Conservation (phyloP, 2,329 filamentous ascomycete genomes). For the Septoria petroselini region DNA sequence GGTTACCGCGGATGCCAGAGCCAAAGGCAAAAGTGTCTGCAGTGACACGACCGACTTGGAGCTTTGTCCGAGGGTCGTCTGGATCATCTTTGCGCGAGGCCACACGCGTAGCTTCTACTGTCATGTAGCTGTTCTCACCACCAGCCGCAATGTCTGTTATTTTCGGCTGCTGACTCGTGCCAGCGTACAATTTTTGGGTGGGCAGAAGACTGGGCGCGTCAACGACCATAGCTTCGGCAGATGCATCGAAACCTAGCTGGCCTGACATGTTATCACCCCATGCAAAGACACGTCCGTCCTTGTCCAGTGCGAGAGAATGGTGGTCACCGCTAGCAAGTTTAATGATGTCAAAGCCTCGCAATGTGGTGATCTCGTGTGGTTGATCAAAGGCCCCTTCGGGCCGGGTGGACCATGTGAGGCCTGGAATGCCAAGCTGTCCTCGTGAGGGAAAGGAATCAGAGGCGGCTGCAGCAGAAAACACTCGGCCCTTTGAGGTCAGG, state of each 20-base stretch:
- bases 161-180: slow-evolving; percentile 59
- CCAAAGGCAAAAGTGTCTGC: slow-evolving; percentile 86
- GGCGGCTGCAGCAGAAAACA: slow-evolving; percentile 85
- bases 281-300: slow-evolving; percentile 71
- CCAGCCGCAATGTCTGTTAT: slow-evolving; percentile 81
- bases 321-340: slow-evolving; percentile 81
- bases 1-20: slow-evolving; percentile 74
- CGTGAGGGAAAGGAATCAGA: slow-evolving; percentile 72
- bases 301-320: slow-evolving; percentile 77
- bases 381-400: slow-evolving; percentile 76
- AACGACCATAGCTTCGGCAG: slow-evolving; percentile 58
- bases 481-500: slow-evolving; percentile 76
- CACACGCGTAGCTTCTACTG: slow-evolving; percentile 70
- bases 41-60: slow-evolving; percentile 56
- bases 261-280: slow-evolving; percentile 91
- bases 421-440: slow-evolving; percentile 84
- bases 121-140: slow-evolving; percentile 82
- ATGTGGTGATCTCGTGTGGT: slow-evolving; percentile 71
- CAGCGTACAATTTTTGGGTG: slow-evolving; percentile 68
- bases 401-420: slow-evolving; percentile 73
- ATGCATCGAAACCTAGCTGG: slow-evolving; percentile 81
- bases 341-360: slow-evolving; percentile 67
- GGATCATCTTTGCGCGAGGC: slow-evolving; percentile 40
- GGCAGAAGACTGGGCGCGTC: slow-evolving; percentile 70
- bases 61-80: slow-evolving; percentile 35